A percentile compares a stretch with the other conserved stretches of the same genome.
phyloP scores from a whole-genome alignment of 2,329 filamentous ascomycete genomes.

The Ceratocystis destructans region DNA sequence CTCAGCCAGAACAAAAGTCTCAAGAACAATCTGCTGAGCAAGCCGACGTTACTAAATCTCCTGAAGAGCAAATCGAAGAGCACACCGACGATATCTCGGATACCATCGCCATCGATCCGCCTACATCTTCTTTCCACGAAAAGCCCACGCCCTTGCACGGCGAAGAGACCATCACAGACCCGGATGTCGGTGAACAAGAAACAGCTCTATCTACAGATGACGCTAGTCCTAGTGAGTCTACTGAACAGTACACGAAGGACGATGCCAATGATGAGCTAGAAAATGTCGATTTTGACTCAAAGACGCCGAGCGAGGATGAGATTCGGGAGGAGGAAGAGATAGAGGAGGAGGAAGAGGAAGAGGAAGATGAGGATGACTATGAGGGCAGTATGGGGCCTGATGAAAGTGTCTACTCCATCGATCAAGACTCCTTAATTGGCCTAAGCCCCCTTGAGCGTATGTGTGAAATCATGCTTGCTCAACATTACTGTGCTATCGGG shows the following conservation, averaged over 20 bases:
- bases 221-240: not conserved
- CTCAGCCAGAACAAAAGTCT: not conserved
- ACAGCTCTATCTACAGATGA: not conserved
- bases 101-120: not conserved
- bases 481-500: conserved; percentile 4
- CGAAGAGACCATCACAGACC: not conserved
- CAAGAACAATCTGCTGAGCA: not conserved
- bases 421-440: not conserved
- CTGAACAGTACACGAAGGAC: not conserved
- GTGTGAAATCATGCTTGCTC: conserved; percentile 7
- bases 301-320: conserved; percentile 2
- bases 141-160: not conserved
- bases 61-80: not conserved
- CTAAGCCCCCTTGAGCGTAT: conserved; percentile 2
- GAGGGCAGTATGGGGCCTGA: not conserved
- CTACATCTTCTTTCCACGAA: not conserved
- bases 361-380: not conserved
- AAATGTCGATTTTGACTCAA: not conserved
- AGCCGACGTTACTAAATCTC: not conserved
- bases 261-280: not conserved
- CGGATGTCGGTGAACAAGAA: not conserved
- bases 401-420: not conserved
- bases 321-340: not conserved
- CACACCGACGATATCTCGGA: not conserved
- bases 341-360: not conserved